Base-by-base conservation (phyloP, 2,329 filamentous ascomycete genomes). In the Ramichloridium luteum region DNA sequence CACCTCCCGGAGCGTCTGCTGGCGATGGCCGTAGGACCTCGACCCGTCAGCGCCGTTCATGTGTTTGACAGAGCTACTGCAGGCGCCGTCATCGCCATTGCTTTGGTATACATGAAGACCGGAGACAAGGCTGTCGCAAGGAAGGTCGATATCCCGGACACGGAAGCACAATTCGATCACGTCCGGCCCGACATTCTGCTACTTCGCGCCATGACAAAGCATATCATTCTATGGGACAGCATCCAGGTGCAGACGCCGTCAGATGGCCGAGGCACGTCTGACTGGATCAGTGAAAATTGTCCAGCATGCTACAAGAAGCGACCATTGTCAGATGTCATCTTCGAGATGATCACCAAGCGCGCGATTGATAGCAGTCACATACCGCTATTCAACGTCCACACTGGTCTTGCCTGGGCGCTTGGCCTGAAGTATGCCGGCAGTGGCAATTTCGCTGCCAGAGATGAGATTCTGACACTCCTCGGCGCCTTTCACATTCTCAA, bases 71-170 rank as follows among this genome's bases (percentile, higher is more conserved):
- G 88, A 46, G 86, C 88, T 4, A 90, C 84, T 6, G 82, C 92
- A 2, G 90, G 82, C n/a, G 88, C 90, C 2, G 84, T 92, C 5
- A 73, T 96, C 47, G 88, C 90, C 1, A 68, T 94, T 36, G 74
- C 85, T 2, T 69, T 98, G 32, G 88, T 98, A 17, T 98, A 88
- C 56, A 90, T 98, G 83, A 96, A 96, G 58, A 90, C 88, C 0
- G 83, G 92, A 41, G 83, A 98, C 51, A 70, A 74, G 37, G 75
- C 81, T 11, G 72, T 98, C 13, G 90, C 90, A 3, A 74, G 78
- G 34, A 96, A 94, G 61, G 78, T 98, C 31, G 84, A 96, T 53
- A 77, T 96, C 0, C 92, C 92, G 1, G 80, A 93, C 43, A 92
- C 90, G 0, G 62, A 81, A 15, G 68, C 90, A 18, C 86, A 96